Conservation (phyloP, 371 early-diverging fungal genomes). For the Chytridiales sp. region DNA sequence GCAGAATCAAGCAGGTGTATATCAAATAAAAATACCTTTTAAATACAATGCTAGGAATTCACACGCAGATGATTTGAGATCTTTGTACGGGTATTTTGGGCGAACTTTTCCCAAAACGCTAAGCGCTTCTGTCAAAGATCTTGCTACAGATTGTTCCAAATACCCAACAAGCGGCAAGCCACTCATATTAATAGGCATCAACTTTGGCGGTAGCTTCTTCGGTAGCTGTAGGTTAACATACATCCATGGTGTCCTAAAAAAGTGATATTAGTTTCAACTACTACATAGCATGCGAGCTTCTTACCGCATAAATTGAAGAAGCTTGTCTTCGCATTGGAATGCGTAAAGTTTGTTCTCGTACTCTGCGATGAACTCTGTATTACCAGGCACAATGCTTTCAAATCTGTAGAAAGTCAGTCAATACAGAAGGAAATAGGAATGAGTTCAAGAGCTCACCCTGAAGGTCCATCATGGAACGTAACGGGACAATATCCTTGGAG, state of each 20-base stretch:
- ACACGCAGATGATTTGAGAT: slow-evolving; percentile 39
- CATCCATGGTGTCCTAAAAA: slow-evolving; percentile 44
- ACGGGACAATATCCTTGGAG: slow-evolving; percentile 56
- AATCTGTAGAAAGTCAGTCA: slow-evolving; percentile 21
- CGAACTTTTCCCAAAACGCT: slow-evolving; percentile 35
- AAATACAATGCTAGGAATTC: slow-evolving; percentile 48
- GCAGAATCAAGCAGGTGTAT: not conserved
- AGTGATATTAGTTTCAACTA: not conserved
- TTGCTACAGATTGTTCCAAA: slow-evolving; percentile 49
- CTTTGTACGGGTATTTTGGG: slow-evolving; percentile 51
- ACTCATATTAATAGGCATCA: slow-evolving; percentile 33
- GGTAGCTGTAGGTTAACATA: slow-evolving; percentile 40
- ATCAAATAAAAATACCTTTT: slow-evolving; percentile 36
- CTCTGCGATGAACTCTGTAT: slow-evolving; percentile 37
- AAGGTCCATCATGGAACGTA: slow-evolving; percentile 37
- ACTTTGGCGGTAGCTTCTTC: slow-evolving; percentile 47
- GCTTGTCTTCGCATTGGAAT: slow-evolving; percentile 33
- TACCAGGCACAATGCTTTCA: slow-evolving; percentile 41
- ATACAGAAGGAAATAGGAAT: slow-evolving; percentile 2
- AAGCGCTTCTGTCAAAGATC: slow-evolving; percentile 37
- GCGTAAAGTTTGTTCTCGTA: slow-evolving; percentile 45
- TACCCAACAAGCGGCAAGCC: slow-evolving; percentile 48
- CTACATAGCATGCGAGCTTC: not conserved
- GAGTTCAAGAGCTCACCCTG: slow-evolving; percentile 29
- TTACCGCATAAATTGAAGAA: slow-evolving; percentile 45